phyloP scores from a whole-genome alignment of 2,329 filamentous ascomycete genomes.

The Pestalotiopsis fici region DNA sequence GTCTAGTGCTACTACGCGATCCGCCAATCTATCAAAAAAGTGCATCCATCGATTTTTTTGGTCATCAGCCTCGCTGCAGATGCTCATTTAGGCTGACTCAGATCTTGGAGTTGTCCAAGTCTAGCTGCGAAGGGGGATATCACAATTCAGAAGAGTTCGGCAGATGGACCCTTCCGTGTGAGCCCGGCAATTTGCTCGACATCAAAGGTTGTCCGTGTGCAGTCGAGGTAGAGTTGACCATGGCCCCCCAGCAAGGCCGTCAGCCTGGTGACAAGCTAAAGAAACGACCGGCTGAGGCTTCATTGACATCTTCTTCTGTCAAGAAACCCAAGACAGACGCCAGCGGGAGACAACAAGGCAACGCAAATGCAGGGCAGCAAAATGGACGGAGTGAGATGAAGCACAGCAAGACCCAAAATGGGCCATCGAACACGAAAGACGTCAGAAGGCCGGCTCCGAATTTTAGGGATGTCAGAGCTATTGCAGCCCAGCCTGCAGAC shows the following conservation, averaged over 20 bases:
- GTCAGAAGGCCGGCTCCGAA: conserved; percentile 36
- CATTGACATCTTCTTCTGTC: conserved; percentile 1
- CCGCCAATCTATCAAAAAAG: background rate
- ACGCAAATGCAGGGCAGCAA: background rate
- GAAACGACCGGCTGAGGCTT: conserved; percentile 13
- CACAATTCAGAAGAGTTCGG: background rate
- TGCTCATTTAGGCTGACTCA: background rate
- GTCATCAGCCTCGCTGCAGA: background rate
- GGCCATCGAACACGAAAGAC: conserved; percentile 33
- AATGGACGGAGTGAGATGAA: too few species aligned
- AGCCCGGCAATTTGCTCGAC: background rate
- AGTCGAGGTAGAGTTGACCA: background rate
- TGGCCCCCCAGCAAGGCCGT: conserved; percentile 9
- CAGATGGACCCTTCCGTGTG: background rate
- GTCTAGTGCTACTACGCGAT: background rate
- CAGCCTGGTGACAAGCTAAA: conserved; percentile 5
- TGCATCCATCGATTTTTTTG: background rate
- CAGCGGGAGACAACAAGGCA: background rate
- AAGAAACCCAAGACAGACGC: conserved; percentile 17
- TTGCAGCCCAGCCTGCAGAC: conserved; percentile 51
- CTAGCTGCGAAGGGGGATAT: background rate
- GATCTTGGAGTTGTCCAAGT: background rate
- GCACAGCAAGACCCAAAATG: too few species aligned
- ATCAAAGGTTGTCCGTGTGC: background rate
- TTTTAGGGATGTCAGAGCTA: conserved; percentile 46